Base-by-base conservation (phyloP, 2,329 filamentous ascomycete genomes). In the Amphichorda felina region DNA sequence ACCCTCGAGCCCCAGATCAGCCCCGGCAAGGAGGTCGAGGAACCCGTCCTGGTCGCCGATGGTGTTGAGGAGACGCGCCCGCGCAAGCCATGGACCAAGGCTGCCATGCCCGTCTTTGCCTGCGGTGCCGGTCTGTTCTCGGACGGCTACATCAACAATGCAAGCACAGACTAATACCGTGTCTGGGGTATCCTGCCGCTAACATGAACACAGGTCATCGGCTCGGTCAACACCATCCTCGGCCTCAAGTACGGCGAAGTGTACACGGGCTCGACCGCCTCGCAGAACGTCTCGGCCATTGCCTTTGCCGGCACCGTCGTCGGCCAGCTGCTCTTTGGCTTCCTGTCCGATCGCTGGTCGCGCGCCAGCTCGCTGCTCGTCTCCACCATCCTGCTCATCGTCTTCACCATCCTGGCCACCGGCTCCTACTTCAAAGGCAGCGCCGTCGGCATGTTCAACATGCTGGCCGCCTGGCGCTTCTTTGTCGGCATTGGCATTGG, bases 121-220 rank as follows among this genome's bases (percentile, higher is more conserved):
- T 94, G 86, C 50, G 88, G 88, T 43, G 83, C 87, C 35, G 88
- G 88, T 49, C 68, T 94, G 2, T 94, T 94, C 59, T 87, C 81
- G 17, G 88, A 94, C 56, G 88, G 88, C 13, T 94, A 94, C 56
- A 74, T 94, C 52, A 93, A 94, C 59, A 86, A 84, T 50, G 83
- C 86, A 60, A 42, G 54, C 37, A 26, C 7, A 17, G 18, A n/a
- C n/a, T 5, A 10, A 5, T 8, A 4, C 18, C n/a, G 15, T 33
- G 3, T 18, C 22, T 13, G 10, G 14, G n/a, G n/a, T n/a, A n/a
- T n/a, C n/a, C n/a, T n/a, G n/a, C n/a, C n/a, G 26, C 14, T 29
- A 6, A 15, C 14, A 15, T 7, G 7, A 29, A 10, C n/a, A 6
- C 36, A 82, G 81, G 81, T 94, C 43, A 94, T 94, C 46, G 86